Conservation (phyloP, 306 rosid species). For the Casuarina equisetifolia region DNA sequence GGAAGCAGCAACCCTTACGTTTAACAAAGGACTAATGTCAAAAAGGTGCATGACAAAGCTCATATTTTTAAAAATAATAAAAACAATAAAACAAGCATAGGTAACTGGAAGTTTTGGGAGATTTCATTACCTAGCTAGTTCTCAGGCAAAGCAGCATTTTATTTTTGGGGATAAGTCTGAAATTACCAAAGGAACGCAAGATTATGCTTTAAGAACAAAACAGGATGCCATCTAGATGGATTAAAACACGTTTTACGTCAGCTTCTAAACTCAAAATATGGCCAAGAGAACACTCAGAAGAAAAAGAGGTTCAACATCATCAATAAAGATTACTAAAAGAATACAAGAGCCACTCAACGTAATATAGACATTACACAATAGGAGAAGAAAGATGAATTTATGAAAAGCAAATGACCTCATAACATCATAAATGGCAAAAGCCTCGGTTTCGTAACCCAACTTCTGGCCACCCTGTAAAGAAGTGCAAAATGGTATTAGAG, state of each 20-base stretch:
- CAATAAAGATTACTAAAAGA: not conserved
- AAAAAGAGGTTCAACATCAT: not conserved
- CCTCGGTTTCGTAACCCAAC: slow-evolving; percentile 97
- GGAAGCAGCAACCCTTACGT: not conserved
- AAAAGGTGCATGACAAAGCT: not conserved
- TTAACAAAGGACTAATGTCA: not conserved
- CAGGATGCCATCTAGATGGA: not conserved
- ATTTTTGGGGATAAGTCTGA: not conserved
- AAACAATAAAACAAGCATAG: not conserved
- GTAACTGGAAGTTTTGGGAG: not conserved
- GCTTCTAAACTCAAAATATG: not conserved
- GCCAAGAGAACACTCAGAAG: not conserved
- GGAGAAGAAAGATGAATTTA: slow-evolving; percentile 12
- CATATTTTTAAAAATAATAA: not conserved
- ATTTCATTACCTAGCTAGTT: not conserved
- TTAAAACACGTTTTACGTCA: not conserved
- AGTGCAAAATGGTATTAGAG: slow-evolving; percentile 20
- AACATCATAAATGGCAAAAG: slow-evolving; percentile 82
- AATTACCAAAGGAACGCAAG: not conserved
- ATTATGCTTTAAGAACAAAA: not conserved
- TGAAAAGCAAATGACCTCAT: slow-evolving; percentile 67
- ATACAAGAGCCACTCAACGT: not conserved
- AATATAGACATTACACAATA: slow-evolving; percentile 6
- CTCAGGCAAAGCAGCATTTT: not conserved
- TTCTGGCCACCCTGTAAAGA: slow-evolving; percentile 89